Evolutionary conservation across 106 monocot genomes (phyloP).

Genomic region (Platanthera zijinensis): DNA sequence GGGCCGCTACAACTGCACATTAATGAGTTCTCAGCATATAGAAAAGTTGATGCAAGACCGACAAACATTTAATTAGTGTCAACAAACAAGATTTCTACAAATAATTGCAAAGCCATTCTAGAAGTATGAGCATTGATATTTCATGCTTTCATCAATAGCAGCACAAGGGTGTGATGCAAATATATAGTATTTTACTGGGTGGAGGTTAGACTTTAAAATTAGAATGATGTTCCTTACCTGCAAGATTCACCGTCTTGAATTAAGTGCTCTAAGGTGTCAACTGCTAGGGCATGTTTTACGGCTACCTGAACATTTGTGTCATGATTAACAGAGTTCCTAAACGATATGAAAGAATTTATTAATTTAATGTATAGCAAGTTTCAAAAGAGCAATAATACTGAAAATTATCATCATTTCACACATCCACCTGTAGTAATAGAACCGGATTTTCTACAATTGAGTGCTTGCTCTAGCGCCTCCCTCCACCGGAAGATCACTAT

Average conservation of each 20-base stretch:
- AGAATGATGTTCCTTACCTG: conserved; percentile 37
- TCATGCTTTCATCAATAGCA: no score
- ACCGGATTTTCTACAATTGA: no score
- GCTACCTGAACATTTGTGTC: conserved; percentile 39
- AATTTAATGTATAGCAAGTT: background rate
- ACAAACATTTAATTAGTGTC: no score
- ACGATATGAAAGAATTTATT: background rate
- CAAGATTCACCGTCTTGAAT: conserved; percentile 64
- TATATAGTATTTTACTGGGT: background rate
- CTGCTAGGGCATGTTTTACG: conserved; percentile 57
- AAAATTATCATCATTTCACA: background rate
- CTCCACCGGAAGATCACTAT: no score
- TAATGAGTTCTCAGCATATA: background rate
- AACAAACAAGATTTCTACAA: background rate
- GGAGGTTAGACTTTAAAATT: background rate
- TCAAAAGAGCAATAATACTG: background rate
- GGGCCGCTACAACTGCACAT: no score
- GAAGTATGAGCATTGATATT: no score
- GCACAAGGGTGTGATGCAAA: background rate
- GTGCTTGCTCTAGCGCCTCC: no score
- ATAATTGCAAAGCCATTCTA: no score
- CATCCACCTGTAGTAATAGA: background rate
- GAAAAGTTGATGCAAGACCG: no score
- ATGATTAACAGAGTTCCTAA: background rate
- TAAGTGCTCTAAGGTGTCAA: conserved; percentile 57